Percentiles rank a stretch among this genome's conserved stretches.
These are phyloP conservation scores for Thalassiosira gravida DNA, from an alignment of 352 stramenopile genomes.

Conservation along the genomic window DNA sequence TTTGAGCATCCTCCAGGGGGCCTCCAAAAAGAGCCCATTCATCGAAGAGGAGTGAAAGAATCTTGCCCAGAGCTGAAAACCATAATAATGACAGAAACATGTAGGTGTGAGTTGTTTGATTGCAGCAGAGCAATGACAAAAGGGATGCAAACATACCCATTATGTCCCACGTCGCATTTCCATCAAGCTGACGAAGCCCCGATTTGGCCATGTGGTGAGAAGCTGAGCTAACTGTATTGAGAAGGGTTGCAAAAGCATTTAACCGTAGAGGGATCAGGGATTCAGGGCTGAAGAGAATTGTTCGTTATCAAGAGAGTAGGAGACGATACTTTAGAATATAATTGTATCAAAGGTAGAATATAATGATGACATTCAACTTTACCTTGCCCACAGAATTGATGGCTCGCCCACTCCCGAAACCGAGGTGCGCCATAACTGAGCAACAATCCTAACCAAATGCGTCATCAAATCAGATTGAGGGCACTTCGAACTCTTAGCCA, in stretches of 20 bases:
- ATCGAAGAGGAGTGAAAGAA: conserved; percentile 62
- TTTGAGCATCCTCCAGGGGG: conserved; percentile 38
- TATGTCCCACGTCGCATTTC: conserved; percentile 72
- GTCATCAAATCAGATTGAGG: conserved; percentile 58
- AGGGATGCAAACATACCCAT: conserved; percentile 22
- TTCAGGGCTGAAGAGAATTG: conserved; percentile 74
- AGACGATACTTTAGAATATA: neutral
- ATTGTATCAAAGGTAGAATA: too few relatives aligned
- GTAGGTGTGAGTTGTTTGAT: neutral
- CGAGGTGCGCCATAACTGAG: conserved; percentile 68
- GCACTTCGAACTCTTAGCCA: conserved; percentile 73
- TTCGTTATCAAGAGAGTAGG: neutral
- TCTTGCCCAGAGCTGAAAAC: conserved; percentile 46
- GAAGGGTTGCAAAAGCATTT: conserved; percentile 82
- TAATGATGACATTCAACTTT: conserved; percentile 9
- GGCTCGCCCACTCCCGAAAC: conserved; percentile 72
- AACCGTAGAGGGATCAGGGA: conserved; percentile 75
- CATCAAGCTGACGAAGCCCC: conserved; percentile 77
- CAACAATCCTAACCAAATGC: conserved; percentile 71
- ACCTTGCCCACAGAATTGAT: conserved; percentile 78
- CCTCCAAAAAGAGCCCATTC: conserved; percentile 55
- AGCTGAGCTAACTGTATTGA: conserved; percentile 74
- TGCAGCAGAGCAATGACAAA: neutral
- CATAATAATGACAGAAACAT: neutral
- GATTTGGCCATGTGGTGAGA: conserved; percentile 74